Percentiles rank a stretch among this genome's conserved stretches.
These are phyloP conservation scores for Neurospora terricola DNA, from an alignment of 495 filamentous ascomycete species.

Conservation along the genomic window DNA sequence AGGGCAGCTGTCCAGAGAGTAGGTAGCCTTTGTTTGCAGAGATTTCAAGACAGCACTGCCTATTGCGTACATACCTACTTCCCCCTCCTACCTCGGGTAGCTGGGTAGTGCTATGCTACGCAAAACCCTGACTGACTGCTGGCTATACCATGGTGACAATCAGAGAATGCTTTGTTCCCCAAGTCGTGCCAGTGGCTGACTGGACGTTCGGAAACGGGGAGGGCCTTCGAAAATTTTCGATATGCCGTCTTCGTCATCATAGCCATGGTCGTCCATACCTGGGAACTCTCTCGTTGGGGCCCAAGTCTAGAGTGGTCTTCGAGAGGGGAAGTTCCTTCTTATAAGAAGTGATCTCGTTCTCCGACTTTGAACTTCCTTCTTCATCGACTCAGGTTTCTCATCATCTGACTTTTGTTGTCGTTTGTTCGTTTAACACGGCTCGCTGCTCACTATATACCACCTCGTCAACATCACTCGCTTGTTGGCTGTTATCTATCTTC, in stretches of 20 bases:
- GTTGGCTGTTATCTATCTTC: not conserved
- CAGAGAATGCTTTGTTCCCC: not conserved
- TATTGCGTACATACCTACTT: not conserved
- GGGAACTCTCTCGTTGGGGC: not conserved
- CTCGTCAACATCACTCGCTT: not conserved
- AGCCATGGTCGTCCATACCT: not conserved
- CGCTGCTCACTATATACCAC: not conserved
- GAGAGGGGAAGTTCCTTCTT: not conserved
- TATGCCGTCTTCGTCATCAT: not conserved
- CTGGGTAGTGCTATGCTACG: not conserved
- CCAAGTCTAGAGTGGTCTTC: not conserved
- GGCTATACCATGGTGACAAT: not conserved
- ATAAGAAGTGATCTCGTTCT: not conserved
- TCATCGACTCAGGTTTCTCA: not conserved
- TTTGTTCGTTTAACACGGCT: not conserved
- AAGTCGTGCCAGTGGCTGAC: not conserved
- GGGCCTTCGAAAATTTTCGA: not conserved
- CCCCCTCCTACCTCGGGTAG: not conserved
- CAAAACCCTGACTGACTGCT: not conserved
- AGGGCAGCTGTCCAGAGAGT: not conserved
- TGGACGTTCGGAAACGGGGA: not conserved
- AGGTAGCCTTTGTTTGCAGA: not conserved
- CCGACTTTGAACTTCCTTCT: not conserved
- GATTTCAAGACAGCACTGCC: not conserved
- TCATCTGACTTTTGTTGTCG: not conserved